phyloP scores from a whole-genome alignment of 495 filamentous ascomycete genomes.

The Daldinia vernicosa region DNA sequence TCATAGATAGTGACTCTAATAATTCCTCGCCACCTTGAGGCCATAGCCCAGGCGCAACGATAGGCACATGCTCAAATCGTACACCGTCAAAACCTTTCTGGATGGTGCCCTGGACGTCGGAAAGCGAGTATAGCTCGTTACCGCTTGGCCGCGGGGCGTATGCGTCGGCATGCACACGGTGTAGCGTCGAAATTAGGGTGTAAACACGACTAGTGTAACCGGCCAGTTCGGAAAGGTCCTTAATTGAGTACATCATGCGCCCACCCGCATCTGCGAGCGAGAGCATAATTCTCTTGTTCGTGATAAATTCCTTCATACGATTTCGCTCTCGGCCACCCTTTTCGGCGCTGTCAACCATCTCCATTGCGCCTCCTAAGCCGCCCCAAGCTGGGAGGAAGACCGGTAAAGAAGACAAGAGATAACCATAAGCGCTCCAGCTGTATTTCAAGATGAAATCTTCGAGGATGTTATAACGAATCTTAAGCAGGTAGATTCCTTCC shows the following conservation, averaged over 20 bases:
- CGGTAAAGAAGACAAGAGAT: conserved; percentile 88
- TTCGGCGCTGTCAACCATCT: conserved; percentile 60
- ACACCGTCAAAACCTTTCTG: conserved; percentile 96
- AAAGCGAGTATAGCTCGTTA: conserved; percentile 84
- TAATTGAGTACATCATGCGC: conserved; percentile 99
- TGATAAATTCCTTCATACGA: conserved; percentile 99
- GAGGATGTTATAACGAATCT: conserved; percentile 97
- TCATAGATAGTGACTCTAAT: conserved; percentile 85
- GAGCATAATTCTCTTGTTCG: conserved; percentile 98
- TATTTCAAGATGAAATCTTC: conserved; percentile 99
- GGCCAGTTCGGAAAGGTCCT: conserved; percentile 95
- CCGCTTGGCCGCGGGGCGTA: conserved; percentile 76
- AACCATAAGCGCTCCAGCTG: conserved; percentile 97
- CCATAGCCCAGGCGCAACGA: conserved; percentile 85
- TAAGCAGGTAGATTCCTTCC: conserved; percentile 95
- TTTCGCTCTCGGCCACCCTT: conserved; percentile 72
- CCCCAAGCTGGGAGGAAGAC: conserved; percentile 97
- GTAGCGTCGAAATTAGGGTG: conserved; percentile 90
- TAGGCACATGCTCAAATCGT: conserved; percentile 89
- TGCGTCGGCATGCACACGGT: conserved; percentile 88
- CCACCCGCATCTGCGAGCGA: conserved; percentile 96
- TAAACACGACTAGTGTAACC: conserved; percentile 97
- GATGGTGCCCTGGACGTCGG: conserved; percentile 89
- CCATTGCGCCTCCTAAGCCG: conserved; percentile 75
- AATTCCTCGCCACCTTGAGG: conserved; percentile 90